Conservation (phyloP, 495 filamentous ascomycete species). For the Pyrenula aspistea region DNA sequence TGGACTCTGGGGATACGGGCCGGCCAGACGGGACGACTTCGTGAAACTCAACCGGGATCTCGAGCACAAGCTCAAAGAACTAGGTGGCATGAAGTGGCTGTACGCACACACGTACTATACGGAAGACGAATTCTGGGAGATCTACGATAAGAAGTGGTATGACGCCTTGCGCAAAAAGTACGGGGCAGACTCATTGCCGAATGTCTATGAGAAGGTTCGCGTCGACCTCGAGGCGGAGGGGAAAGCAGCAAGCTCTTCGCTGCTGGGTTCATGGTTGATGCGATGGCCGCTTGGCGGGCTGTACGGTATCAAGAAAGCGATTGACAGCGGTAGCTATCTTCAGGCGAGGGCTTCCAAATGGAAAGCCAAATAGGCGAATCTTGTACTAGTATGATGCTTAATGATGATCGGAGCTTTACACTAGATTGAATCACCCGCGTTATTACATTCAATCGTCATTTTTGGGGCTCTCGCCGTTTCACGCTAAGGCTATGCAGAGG, state of each 20-base stretch:
- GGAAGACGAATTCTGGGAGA: conserved; percentile 42
- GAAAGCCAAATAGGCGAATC: not conserved
- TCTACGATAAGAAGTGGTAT: conserved; percentile 36
- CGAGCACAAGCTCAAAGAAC: conserved; percentile 47
- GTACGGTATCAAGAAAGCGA: conserved; percentile 42
- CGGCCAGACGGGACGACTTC: conserved; percentile 21
- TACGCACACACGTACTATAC: conserved; percentile 45
- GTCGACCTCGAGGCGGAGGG: conserved; percentile 15
- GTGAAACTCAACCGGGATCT: conserved; percentile 49
- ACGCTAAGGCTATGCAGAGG: too few relatives aligned
- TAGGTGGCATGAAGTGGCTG: conserved; percentile 54
- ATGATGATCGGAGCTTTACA: too few relatives aligned
- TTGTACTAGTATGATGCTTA: too few relatives aligned
- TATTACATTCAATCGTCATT: too few relatives aligned
- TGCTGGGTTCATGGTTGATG: conserved; percentile 7
- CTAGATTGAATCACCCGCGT: too few relatives aligned
- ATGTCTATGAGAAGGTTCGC: conserved; percentile 41
- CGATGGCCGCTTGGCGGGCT: conserved; percentile 39
- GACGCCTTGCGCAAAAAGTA: conserved; percentile 36
- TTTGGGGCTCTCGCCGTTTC: too few relatives aligned
- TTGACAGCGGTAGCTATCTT: conserved; percentile 20
- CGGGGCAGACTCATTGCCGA: conserved; percentile 30
- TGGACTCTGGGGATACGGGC: conserved; percentile 39
- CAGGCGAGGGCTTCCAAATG: not conserved
- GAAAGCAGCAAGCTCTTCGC: conserved; percentile 7